Evolutionary conservation across 1,284 basidiomycete species (phyloP), one percentile per base, ranked within the genome.

Genomic region (Leucoagaricus sp.): DNA sequence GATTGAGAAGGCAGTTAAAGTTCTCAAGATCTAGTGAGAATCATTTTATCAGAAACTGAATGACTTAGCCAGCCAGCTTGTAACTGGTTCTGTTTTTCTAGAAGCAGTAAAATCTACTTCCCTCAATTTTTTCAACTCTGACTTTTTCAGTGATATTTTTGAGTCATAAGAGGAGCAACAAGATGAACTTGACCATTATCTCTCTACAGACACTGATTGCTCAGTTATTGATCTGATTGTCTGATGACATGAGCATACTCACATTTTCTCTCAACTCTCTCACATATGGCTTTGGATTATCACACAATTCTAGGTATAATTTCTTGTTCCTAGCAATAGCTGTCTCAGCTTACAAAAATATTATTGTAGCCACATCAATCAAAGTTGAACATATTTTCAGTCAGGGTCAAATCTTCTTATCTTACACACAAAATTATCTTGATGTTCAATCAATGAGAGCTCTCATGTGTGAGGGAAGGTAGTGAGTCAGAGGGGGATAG

Each of bases 241-340:
- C 0, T 72, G 70, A 70, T n/a, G 69, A 66, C 40, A 60, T 23
- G 58, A 62, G 5, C 49, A 59, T 2, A 41, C 47, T 9, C 15
- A 1, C 1, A 54, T 45, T 1, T 71, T 68, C 48, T 67, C 70
- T 1, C 26, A 21, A 4, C 65, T 73, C 5, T 69, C 67, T 5
- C 55, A 55, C 2, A 72, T 73, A n/a, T n/a, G 68, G 69, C 69
- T 0, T 36, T 63, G 0, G 61, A 69, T 55, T 74, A 72, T 47
- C 59, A 73, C 1, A 62, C 62, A 2, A 70, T 71, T 19, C 71
- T 65, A 59, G 66, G 69, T 74, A 23, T 33, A 31, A 19, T 38
- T 8, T 23, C 29, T 13, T 44, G 19, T 49, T 10, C 25, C 25
- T 15, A 33, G 26, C 8, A 40, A n/a, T 36, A 25, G 2, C 5